Evolutionary conservation across 1,284 basidiomycete species (phyloP).

Genomic region (Sanguinoderma infundibulare): DNA sequence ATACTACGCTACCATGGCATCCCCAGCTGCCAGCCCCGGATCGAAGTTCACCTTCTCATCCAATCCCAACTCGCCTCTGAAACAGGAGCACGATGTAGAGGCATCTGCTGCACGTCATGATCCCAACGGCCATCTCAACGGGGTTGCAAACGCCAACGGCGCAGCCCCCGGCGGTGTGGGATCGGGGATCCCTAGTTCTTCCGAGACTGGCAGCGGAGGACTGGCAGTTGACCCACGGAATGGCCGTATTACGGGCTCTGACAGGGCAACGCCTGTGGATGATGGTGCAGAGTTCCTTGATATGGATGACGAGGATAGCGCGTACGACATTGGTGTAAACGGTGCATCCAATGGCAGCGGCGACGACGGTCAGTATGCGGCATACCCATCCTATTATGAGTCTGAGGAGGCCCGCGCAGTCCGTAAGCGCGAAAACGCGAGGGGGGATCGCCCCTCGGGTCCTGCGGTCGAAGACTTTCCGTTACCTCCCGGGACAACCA

Average conservation of each 20-base stretch:
- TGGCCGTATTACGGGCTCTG: conserved; percentile 7
- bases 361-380: conserved; percentile 6
- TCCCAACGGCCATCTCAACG: conserved; percentile 13
- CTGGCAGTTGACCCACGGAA: conserved; percentile 11
- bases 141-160: conserved; percentile 15
- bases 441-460: conserved; percentile 7
- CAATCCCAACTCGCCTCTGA: conserved; percentile 26
- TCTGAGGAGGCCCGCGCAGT: conserved; percentile 16
- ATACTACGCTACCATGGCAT: conserved; percentile 68
- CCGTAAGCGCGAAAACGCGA: conserved; percentile 9
- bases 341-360: conserved; percentile 18
- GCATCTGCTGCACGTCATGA: conserved; percentile 15
- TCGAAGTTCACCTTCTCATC: conserved; percentile 29
- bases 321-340: conserved; percentile 31
- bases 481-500: conserved; percentile 33
- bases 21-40: conserved; percentile 58
- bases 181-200: conserved; percentile 16
- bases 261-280: conserved; percentile 28
- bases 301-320: conserved; percentile 52
- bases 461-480: conserved; percentile 41
- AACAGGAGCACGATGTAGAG: conserved; percentile 18
- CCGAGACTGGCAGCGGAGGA: background rate
- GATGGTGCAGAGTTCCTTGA: conserved; percentile 62
- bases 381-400: conserved; percentile 26
- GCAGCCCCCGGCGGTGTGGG: conserved; percentile 7